Percentiles rank a stretch among this genome's conserved stretches.
These are phyloP conservation scores for Senecio squalidus DNA, from an alignment of 140 eudicot species.

Conservation along the genomic window DNA sequence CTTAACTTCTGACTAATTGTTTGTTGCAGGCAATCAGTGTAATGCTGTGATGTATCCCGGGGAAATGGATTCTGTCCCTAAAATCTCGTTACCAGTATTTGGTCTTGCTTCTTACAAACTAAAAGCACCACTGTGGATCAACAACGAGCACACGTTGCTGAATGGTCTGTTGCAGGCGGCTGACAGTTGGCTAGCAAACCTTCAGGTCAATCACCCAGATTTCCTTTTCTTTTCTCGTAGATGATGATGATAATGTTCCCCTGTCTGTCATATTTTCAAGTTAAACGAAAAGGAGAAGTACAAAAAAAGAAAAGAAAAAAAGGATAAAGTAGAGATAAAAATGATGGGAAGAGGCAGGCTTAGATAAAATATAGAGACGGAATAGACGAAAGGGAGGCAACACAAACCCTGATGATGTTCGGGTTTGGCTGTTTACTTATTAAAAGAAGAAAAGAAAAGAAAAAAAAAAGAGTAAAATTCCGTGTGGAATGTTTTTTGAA, in stretches of 20 bases:
- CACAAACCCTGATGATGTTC: neutral
- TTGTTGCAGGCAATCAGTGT: constrained; percentile 36
- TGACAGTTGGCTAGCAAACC: constrained; percentile 50
- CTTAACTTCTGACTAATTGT: neutral
- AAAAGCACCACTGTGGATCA: constrained; percentile 61
- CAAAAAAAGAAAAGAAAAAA: neutral
- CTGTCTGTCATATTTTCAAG: neutral
- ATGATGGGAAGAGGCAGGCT: neutral
- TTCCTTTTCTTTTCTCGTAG: constrained; percentile 72
- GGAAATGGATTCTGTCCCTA: constrained; percentile 42
- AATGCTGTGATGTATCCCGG: constrained; percentile 21
- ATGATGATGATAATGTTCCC: constrained; percentile 20
- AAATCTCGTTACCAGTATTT: constrained; percentile 62
- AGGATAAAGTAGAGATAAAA: neutral
- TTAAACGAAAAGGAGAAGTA: neutral
- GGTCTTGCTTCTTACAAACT: constrained; percentile 84
- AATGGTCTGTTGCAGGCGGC: constrained; percentile 60
- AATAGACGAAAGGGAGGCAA: neutral
- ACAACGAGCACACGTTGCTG: constrained; percentile 32
- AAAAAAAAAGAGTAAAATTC: neutral
- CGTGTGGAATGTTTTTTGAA: neutral
- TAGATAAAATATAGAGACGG: neutral
- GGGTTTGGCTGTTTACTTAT: neutral
- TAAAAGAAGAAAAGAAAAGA: neutral
- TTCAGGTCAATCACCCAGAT: constrained; percentile 86